Base-by-base conservation (phyloP, 1,139 yeast genomes). In the Hemisphaericaspora xylofermentans region DNA sequence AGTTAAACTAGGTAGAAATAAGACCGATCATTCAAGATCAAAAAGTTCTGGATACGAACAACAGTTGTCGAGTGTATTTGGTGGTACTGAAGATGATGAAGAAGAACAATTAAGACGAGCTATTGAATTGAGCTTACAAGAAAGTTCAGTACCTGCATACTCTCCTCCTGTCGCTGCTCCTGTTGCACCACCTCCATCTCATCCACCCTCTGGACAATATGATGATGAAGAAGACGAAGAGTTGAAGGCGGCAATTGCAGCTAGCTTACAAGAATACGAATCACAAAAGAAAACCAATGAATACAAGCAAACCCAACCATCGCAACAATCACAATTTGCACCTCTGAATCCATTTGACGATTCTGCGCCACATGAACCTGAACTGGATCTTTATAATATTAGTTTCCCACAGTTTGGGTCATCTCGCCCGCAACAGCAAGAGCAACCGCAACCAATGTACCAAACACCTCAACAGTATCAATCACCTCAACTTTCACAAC, bases 231-330 rank as follows among this genome's bases (percentile, higher is more conserved):
- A 81, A 2, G 98, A 93, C 51, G 94, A 84, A 27, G 96, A 88
- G 33, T 76, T 93, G 82, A 86, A 82, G 58, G 95, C 94, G 1
- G 98, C 98, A 0, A 89, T 93, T 46, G 96, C 87, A n/a, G 97
- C 96, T 1, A 87, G 96, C 62, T 71, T 93, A 48, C 73, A 76
- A 44, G 96, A 88, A 46, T 75, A 84, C 59, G 78, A 84, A 50
- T 64, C 58, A n/a, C 63, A 64, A 57, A 55, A 73, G 57, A 53
- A 51, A 27, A 32, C 48, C 4, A 52, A 44, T 38, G 45, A 31
- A 22, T 50, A 35, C 40, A 50, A 38, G 26, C 39, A 25, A 14
- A 44, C 43, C 34, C 16, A 38, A 35, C 38, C 29, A 38, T 35
- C 41, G 16, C 43, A 45, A 26, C 53, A 48, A 41, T 26, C 27